Conservation (phyloP, 2,329 filamentous ascomycete species). For the Clarireedia hainanense region DNA sequence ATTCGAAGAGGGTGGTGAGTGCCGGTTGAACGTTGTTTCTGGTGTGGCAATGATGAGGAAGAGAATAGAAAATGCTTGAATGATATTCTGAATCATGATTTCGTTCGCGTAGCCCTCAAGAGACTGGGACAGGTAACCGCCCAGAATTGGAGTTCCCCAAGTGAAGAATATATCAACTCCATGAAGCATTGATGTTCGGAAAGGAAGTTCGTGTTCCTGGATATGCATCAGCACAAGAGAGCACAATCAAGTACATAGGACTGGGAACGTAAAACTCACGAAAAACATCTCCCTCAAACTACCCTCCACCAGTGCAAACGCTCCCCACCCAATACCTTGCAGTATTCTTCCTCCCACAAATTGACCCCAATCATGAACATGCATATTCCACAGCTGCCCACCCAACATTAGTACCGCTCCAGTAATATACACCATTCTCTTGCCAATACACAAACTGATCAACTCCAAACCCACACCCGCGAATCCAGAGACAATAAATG, state of each 20-base stretch:
- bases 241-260: neutral
- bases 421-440: slow-evolving; percentile 44
- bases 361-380: slow-evolving; percentile 35
- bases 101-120: slow-evolving; percentile 37
- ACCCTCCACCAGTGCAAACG: slow-evolving; percentile 45
- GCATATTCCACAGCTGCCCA: slow-evolving; percentile 44
- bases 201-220: slow-evolving; percentile 15
- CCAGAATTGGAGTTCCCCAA: slow-evolving; percentile 47
- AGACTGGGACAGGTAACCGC: slow-evolving; percentile 39
- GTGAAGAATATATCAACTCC: slow-evolving; percentile 31
- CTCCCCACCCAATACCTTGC: slow-evolving; percentile 51
- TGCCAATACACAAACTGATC: slow-evolving; percentile 41
- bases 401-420: slow-evolving; percentile 40
- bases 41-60: slow-evolving; percentile 41
- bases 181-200: slow-evolving; percentile 15
- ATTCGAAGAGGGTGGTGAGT: slow-evolving; percentile 10
- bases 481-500: slow-evolving; percentile 42
- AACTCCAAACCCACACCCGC: slow-evolving; percentile 37
- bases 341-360: slow-evolving; percentile 46
- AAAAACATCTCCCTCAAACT: slow-evolving; percentile 51
- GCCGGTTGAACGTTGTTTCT: slow-evolving; percentile 45
- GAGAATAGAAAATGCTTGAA: slow-evolving; percentile 40
- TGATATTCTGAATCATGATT: slow-evolving; percentile 43
- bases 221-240: neutral
- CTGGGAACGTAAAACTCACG: slow-evolving; percentile 31